phyloP scores from a whole-genome alignment of 129 eudicot species.

The Flaveria linearis region DNA sequence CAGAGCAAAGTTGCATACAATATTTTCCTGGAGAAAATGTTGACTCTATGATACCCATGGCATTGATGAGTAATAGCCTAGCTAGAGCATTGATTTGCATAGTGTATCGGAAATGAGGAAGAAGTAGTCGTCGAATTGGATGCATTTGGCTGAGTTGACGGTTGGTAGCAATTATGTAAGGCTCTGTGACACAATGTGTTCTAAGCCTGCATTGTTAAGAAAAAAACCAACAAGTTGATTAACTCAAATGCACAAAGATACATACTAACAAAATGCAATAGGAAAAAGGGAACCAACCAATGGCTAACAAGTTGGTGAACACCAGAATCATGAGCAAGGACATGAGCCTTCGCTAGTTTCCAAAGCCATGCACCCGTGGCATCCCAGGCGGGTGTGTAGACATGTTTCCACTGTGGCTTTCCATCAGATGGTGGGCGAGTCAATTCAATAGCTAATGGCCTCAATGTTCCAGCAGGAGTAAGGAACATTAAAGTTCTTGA shows the following conservation, averaged over 20 bases:
- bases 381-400: constrained; percentile 49
- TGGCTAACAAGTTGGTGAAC: constrained; percentile 75
- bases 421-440: constrained; percentile 61
- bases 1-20: constrained; percentile 62
- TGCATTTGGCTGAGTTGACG: constrained; percentile 82
- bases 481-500: constrained; percentile 80
- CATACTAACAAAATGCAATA: not conserved
- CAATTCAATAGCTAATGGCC: constrained; percentile 80
- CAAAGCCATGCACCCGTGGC: constrained; percentile 76
- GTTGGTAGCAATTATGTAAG: constrained; percentile 71
- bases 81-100: constrained; percentile 83
- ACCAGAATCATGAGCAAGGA: constrained; percentile 76
- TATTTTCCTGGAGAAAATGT: constrained; percentile 62
- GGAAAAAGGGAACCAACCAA: constrained; percentile 44
- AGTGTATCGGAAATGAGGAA: constrained; percentile 76
- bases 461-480: constrained; percentile 45
- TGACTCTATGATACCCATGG: constrained; percentile 59
- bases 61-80: constrained; percentile 55
- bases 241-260: not conserved
- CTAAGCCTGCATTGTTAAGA: constrained; percentile 55
- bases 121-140: constrained; percentile 57
- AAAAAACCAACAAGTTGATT: not conserved
- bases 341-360: constrained; percentile 83
- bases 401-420: constrained; percentile 71
- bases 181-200: constrained; percentile 76